These are phyloP conservation scores for Lepidium sativum DNA, from an alignment of 345 rosid species.

Conservation along the genomic window DNA sequence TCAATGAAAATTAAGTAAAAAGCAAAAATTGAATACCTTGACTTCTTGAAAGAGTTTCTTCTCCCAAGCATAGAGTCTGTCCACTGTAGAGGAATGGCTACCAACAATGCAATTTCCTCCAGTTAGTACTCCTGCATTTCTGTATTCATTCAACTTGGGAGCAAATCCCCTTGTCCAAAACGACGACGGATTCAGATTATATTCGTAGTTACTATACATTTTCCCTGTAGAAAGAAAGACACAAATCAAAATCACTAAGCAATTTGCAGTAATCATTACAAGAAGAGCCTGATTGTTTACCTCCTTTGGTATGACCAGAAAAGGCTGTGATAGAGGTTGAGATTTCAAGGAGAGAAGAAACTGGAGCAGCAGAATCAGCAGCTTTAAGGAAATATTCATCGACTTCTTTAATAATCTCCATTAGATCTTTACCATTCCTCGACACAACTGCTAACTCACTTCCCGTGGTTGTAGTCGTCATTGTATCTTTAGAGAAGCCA, in stretches of 20 bases:
- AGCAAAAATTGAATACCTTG: constrained; percentile 44
- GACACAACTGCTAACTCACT: constrained; percentile 81
- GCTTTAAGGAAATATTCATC: constrained; percentile 87
- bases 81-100: constrained; percentile 80
- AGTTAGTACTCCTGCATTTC: constrained; percentile 24
- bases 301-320: constrained; percentile 45
- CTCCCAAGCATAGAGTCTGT: constrained; percentile 92
- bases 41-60: constrained; percentile 86
- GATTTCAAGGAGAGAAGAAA: constrained; percentile 62
- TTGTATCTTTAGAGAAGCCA: constrained; percentile 61
- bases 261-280: background rate
- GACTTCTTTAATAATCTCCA: constrained; percentile 81
- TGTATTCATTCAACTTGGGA: constrained; percentile 42
- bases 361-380: constrained; percentile 61
- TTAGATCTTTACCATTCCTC: constrained; percentile 70
- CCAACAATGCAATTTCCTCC: constrained; percentile 22
- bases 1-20: background rate
- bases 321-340: constrained; percentile 33
- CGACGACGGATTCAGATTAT: constrained; percentile 49
- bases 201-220: constrained; percentile 41
- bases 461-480: constrained; percentile 26
- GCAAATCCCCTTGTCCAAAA: constrained; percentile 66
- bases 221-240: constrained; percentile 12
- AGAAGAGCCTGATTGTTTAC: constrained; percentile 20
- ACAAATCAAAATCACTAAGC: background rate